phyloP scores from a whole-genome alignment of 1,284 basidiomycete genomes.

The Apiotrichum gracile region DNA sequence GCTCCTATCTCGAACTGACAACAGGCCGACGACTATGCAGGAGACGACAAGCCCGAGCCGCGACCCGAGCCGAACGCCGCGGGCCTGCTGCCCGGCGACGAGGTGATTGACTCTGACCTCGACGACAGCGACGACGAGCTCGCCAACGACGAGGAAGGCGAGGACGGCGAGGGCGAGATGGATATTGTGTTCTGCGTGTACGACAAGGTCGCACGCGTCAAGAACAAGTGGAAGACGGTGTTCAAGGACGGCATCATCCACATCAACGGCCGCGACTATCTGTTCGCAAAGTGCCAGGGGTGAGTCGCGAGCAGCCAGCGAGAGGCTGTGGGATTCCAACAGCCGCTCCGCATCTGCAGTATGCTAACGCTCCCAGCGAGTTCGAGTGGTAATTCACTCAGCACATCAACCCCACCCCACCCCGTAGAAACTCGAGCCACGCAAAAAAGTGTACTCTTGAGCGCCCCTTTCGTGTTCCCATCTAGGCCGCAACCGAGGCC shows the following conservation, averaged over 20 bases:
- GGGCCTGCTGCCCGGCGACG: conserved; percentile 52
- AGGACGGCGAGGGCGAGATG: conserved; percentile 51
- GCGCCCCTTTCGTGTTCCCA: neutral
- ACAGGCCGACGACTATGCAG: conserved; percentile 2
- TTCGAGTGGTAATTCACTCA: conserved; percentile 31
- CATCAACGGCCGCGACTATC: conserved; percentile 92
- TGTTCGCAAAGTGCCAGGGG: conserved; percentile 85
- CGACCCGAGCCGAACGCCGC: conserved; percentile 46
- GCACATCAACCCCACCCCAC: neutral
- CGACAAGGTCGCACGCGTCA: conserved; percentile 96
- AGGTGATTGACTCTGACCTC: conserved; percentile 92
- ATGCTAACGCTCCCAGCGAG: conserved; percentile 21
- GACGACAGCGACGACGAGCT: conserved; percentile 78
- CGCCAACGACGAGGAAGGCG: conserved; percentile 50
- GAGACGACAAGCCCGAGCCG: neutral
- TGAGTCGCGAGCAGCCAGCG: conserved; percentile 20
- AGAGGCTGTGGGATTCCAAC: neutral
- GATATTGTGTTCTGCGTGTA: conserved; percentile 99
- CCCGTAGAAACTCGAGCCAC: too few species aligned
- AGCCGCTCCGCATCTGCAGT: too few species aligned
- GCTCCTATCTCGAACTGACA: neutral
- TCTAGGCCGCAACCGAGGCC: neutral
- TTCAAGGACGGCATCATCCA: conserved; percentile 98
- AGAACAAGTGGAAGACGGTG: conserved; percentile 99
- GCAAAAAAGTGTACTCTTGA: too few species aligned